Evolutionary conservation across 441 rosid species (phyloP).

Genomic region (Populus tomentosa): DNA sequence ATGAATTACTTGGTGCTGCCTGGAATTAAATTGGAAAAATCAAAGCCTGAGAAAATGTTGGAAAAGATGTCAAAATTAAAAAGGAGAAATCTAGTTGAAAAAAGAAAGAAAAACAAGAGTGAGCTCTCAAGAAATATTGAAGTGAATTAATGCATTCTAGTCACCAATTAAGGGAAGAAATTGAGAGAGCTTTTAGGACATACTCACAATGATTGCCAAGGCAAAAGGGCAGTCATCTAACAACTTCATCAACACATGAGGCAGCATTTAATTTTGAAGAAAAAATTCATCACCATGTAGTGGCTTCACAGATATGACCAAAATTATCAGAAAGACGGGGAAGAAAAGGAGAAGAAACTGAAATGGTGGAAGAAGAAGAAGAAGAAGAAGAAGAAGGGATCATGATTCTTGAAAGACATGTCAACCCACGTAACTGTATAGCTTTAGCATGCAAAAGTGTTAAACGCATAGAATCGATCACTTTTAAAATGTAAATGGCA

Average conservation of each 20-base stretch:
- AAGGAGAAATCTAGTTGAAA: background rate
- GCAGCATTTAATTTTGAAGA: background rate
- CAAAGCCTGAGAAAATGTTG: background rate
- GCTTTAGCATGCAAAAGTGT: constrained; percentile 2
- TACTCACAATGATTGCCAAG: too few species aligned
- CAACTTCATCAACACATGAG: background rate
- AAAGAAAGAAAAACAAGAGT: background rate
- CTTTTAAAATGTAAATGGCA: constrained; percentile 11
- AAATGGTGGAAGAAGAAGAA: background rate
- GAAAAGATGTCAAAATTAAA: background rate
- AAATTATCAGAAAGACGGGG: background rate
- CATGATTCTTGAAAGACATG: background rate
- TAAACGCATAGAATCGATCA: constrained; percentile 3
- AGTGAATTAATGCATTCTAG: background rate
- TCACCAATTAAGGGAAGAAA: background rate
- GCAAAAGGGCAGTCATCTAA: background rate
- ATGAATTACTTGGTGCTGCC: background rate
- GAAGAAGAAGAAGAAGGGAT: background rate
- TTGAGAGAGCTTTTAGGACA: too few species aligned
- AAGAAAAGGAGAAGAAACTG: background rate
- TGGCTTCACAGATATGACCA: constrained; percentile 5
- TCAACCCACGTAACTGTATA: background rate
- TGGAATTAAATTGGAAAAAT: background rate
- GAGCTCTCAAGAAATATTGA: background rate
- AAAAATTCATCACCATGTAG: background rate